Evolutionary conservation across 768 basidiomycete species (phyloP), one percentile per base, ranked within the genome.

Genomic region (Piloderma croceum): DNA sequence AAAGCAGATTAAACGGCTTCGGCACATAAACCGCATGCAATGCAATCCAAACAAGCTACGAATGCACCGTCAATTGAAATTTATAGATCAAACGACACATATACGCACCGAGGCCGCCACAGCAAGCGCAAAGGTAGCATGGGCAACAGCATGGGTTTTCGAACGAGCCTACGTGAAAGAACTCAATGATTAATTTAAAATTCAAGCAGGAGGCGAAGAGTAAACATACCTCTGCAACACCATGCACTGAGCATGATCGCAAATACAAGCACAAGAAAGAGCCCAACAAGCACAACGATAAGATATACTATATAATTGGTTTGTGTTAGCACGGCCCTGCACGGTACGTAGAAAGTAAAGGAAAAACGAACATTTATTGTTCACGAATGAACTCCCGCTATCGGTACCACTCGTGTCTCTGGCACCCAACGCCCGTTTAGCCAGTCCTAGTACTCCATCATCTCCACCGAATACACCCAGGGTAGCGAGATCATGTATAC

Each of bases 41-140:
- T 72, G 50, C 81, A 83, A 47, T 83, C 80, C 42, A 83, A 57
- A 43, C 81, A 83, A 6, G 73, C 81, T 81, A 42, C 1, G 36
- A 22, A 22, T 35, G 36, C 22, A 22, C 20, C 15, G 6, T 39
- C 9, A 21, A 7, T 11, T 13, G 36, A 37, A 9, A 6, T 39
- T 37, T 5, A 23, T n/a, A 11, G 3, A 13, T 15, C 13, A 22
- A 48, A 13, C 15, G 3, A 13, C 11, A 9, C 18, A 9, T 27
- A 35, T 23, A 46, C 65, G 47, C 50, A 79, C 79, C 76, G 13
- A 83, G 66, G 27, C 81, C 81, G 41, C 81, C 81, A 42, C 80
- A 83, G 55, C 79, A 83, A 4, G 81, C 81, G 46, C 81, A 83
- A 6, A 82, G 64, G 54, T 84, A 84, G 51, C 81, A 83, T 1